A percentile compares a stretch with the other conserved stretches of the same genome.
Conservation (phyloP, 2,329 filamentous ascomycete genomes). For the Aureobasidium sp. region DNA sequence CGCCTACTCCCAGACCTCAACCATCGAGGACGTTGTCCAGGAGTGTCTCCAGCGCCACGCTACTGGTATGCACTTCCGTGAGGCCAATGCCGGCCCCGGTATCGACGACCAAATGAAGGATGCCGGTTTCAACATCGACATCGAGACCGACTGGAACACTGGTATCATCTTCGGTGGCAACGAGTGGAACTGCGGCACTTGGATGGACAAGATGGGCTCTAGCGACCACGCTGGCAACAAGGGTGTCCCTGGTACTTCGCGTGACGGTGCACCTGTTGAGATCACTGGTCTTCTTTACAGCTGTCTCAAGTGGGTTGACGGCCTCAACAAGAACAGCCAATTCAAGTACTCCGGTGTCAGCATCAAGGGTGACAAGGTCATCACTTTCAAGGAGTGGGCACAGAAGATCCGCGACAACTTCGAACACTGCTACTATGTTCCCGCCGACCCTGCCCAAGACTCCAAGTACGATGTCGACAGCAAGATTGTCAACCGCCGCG, state of each 20-base stretch:
- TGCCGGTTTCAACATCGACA: slow-evolving; percentile 85
- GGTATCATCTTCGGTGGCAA: slow-evolving; percentile 93
- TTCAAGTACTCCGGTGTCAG: slow-evolving; percentile 71
- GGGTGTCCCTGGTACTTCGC: slow-evolving; percentile 89
- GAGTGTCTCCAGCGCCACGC: slow-evolving; percentile 91
- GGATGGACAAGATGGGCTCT: slow-evolving; percentile 99
- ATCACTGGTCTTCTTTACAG: slow-evolving; percentile 93
- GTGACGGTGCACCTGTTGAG: slow-evolving; percentile 90
- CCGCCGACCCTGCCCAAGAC: slow-evolving; percentile 63
- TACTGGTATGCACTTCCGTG: slow-evolving; percentile 80
- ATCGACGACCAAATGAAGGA: slow-evolving; percentile 91
- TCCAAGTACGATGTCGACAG: slow-evolving; percentile 72
- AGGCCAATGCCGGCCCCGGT: slow-evolving; percentile 83
- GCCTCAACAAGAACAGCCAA: slow-evolving; percentile 59
- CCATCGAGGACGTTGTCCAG: slow-evolving; percentile 82
- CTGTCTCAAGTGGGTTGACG: slow-evolving; percentile 70
- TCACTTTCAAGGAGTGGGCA: slow-evolving; percentile 76
- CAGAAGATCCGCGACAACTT: slow-evolving; percentile 74
- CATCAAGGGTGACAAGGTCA: slow-evolving; percentile 36
- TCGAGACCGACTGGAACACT: slow-evolving; percentile 83
- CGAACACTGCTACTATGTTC: slow-evolving; percentile 87
- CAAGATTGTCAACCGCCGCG: slow-evolving; percentile 74
- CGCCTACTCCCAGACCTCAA: slow-evolving; percentile 78
- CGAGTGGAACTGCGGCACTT: slow-evolving; percentile 91
- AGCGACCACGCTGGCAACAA: slow-evolving; percentile 85